These are phyloP conservation scores for Aspergillus hortae DNA, from an alignment of 2,329 filamentous ascomycete genomes.

Conservation along the genomic window DNA sequence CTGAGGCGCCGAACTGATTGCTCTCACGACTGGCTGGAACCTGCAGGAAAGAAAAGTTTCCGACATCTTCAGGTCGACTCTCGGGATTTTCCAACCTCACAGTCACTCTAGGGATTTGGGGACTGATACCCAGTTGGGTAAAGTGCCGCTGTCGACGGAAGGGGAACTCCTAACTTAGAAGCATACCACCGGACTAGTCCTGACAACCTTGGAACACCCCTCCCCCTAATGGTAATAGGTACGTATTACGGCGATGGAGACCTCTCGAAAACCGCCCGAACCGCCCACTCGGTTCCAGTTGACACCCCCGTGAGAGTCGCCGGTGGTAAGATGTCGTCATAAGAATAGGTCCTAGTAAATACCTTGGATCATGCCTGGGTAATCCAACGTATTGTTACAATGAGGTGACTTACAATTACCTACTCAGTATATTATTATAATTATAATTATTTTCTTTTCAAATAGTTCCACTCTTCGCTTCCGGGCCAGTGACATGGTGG, in stretches of 20 bases:
- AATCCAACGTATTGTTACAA: background rate
- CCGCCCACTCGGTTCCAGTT: constrained; percentile 8
- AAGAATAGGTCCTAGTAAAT: no score
- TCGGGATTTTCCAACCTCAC: background rate
- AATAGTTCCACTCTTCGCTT: constrained; percentile 1
- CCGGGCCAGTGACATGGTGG: constrained; percentile 16
- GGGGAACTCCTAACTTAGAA: background rate
- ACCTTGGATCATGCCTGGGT: no score
- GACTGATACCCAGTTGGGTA: background rate
- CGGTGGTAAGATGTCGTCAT: no score
- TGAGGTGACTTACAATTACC: background rate
- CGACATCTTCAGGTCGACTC: background rate
- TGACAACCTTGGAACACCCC: background rate
- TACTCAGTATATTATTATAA: no score
- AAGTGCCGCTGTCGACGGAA: background rate
- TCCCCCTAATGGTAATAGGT: background rate
- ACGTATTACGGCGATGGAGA: background rate
- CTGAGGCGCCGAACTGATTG: background rate
- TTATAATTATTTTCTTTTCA: background rate
- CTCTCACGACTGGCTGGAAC: background rate
- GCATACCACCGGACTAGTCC: background rate
- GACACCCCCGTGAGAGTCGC: background rate
- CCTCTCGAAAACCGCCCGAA: constrained; percentile 8
- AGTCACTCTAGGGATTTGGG: background rate
- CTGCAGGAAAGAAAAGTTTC: background rate